Evolutionary conservation across 352 stramenopile genomes (phyloP).

Genomic region (Plasmopara viticola): DNA sequence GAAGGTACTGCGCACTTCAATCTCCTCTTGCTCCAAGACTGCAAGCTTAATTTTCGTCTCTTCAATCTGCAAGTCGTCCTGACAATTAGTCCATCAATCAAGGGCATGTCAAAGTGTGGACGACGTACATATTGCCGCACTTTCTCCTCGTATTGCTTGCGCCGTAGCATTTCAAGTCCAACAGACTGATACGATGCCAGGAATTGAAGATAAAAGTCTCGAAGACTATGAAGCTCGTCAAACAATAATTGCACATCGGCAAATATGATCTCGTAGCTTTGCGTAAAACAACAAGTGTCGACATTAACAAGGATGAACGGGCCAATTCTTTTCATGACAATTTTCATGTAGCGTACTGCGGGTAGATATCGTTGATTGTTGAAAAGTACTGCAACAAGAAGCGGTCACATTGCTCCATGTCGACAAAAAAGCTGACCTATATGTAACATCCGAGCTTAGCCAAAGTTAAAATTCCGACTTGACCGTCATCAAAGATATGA

Average conservation of each 20-base stretch:
- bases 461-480: neutral
- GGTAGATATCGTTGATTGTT: constrained; percentile 79
- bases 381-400: constrained; percentile 74
- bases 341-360: constrained; percentile 37
- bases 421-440: constrained; percentile 74
- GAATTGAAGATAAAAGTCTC: constrained; percentile 83
- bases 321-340: neutral
- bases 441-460: constrained; percentile 1
- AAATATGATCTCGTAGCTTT: constrained; percentile 62
- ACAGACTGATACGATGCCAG: constrained; percentile 56
- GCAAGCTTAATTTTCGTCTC: constrained; percentile 47
- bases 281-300: neutral
- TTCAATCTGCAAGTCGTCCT: constrained; percentile 33
- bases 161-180: constrained; percentile 44
- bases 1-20: constrained; percentile 34
- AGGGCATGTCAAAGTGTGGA: neutral
- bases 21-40: constrained; percentile 44
- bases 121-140: constrained; percentile 41
- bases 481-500: neutral
- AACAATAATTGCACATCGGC: constrained; percentile 65
- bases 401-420: constrained; percentile 85
- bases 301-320: too few species aligned
- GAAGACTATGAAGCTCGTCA: constrained; percentile 68
- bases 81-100: neutral
- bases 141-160: constrained; percentile 47